Conservation (phyloP, 306 rosid species). For the Arachis stenosperma region DNA sequence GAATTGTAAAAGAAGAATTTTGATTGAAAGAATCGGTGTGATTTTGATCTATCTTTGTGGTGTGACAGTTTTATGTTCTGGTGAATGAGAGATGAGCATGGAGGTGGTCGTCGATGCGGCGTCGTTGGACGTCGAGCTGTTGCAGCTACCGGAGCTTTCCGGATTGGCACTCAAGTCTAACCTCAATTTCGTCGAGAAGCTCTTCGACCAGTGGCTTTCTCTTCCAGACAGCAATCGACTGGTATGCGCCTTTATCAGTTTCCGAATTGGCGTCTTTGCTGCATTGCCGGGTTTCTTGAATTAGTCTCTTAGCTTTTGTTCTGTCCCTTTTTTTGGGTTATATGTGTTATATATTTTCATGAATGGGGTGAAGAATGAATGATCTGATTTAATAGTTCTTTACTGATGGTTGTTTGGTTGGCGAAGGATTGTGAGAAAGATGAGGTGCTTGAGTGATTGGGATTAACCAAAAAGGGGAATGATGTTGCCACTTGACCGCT, state of each 20-base stretch:
- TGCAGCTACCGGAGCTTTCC: slow-evolving; percentile 90
- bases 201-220: slow-evolving; percentile 93
- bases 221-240: slow-evolving; percentile 81
- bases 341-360: not conserved
- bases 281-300: slow-evolving; percentile 10
- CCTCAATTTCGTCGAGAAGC: slow-evolving; percentile 66
- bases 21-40: slow-evolving; percentile 42
- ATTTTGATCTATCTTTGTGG: slow-evolving; percentile 29
- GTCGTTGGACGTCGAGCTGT: slow-evolving; percentile 84
- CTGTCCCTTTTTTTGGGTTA: not conserved
- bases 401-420: slow-evolving; percentile 13
- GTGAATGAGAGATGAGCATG: slow-evolving; percentile 81
- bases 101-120: slow-evolving; percentile 79
- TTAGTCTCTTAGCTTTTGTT: slow-evolving; percentile 28
- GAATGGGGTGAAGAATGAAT: slow-evolving; percentile 4
- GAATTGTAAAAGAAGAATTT: no score
- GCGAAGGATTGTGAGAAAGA: slow-evolving; percentile 19
- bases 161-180: slow-evolving; percentile 80
- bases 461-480: slow-evolving; percentile 7
- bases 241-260: slow-evolving; percentile 54
- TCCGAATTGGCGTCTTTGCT: slow-evolving; percentile 21
- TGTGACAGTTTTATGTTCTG: slow-evolving; percentile 28
- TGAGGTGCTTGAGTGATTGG: slow-evolving; percentile 8
- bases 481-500: slow-evolving; percentile 9
- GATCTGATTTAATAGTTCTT: slow-evolving; percentile 29